Percentiles rank a stretch among this genome's conserved stretches.
Conservation (phyloP, 2,329 filamentous ascomycete genomes). For the Aspergillus latus region DNA sequence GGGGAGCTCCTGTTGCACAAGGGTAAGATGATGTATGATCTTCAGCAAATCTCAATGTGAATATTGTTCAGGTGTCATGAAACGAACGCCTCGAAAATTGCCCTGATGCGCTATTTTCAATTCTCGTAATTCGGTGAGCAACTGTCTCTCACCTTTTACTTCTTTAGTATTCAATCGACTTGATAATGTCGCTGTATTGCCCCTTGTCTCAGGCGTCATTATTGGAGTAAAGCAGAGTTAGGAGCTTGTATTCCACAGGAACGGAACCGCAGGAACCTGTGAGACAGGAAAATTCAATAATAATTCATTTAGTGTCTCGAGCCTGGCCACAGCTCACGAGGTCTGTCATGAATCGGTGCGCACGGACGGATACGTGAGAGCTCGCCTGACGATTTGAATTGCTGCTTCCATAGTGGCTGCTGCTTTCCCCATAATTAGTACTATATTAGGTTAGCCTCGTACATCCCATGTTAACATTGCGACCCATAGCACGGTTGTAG, state of each 20-base stretch:
- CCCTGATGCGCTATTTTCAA: constrained; percentile 20
- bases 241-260: constrained; percentile 20
- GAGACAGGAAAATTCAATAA: constrained; percentile 19
- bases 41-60: constrained; percentile 17
- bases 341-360: constrained; percentile 19
- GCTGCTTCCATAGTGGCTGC: constrained; percentile 14
- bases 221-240: constrained; percentile 17
- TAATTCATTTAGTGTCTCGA: constrained; percentile 11
- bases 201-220: constrained; percentile 2
- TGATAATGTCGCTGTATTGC: not conserved
- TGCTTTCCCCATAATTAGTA: constrained; percentile 16
- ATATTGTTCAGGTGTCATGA: constrained; percentile 13
- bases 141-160: constrained; percentile 8
- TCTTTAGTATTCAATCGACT: not conserved
- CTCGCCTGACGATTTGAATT: constrained; percentile 21
- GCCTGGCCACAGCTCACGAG: constrained; percentile 24
- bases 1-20: constrained; percentile 19
- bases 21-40: constrained; percentile 19
- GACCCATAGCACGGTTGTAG: constrained; percentile 14
- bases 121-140: constrained; percentile 14
- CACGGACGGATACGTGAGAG: constrained; percentile 28
- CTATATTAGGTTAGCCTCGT: constrained; percentile 17
- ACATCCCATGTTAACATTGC: constrained; percentile 7
- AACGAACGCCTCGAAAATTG: constrained; percentile 10
- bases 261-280: constrained; percentile 28